phyloP scores from a whole-genome alignment of 1,284 basidiomycete genomes.

The Austropuccinia psidii region DNA sequence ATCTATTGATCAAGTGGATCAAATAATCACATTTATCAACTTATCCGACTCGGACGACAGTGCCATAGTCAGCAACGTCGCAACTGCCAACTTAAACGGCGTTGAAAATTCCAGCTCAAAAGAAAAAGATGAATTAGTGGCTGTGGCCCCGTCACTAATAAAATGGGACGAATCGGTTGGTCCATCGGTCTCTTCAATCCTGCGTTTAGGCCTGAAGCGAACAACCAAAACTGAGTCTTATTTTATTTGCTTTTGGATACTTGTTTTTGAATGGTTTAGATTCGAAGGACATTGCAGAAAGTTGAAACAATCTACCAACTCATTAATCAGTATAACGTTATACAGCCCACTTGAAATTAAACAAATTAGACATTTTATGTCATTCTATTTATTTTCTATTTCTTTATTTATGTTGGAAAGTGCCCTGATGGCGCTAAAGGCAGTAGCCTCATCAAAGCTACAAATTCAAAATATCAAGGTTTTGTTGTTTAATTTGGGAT shows the following conservation, averaged over 20 bases:
- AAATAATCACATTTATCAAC: slow-evolving; percentile 67
- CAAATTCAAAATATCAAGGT: too few relatives aligned
- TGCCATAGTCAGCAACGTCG: slow-evolving; percentile 29
- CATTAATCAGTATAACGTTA: too few relatives aligned
- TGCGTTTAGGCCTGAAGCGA: neutral
- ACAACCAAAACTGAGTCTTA: neutral
- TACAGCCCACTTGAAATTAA: too few relatives aligned
- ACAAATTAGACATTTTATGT: too few relatives aligned
- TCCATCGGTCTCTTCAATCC: neutral
- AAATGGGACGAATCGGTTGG: slow-evolving; percentile 31
- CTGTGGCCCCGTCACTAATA: slow-evolving; percentile 12
- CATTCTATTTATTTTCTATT: too few relatives aligned
- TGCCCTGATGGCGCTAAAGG: too few relatives aligned
- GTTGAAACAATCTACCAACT: slow-evolving; percentile 29
- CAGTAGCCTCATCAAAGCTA: too few relatives aligned
- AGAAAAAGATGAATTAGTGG: slow-evolving; percentile 16
- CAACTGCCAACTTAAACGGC: slow-evolving; percentile 3
- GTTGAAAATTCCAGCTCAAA: neutral
- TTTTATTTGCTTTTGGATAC: neutral
- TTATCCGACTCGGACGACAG: slow-evolving; percentile 61
- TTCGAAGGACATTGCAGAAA: slow-evolving; percentile 27
- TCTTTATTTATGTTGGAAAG: too few relatives aligned
- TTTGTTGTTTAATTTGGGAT: too few relatives aligned
- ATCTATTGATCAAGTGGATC: slow-evolving; percentile 87
- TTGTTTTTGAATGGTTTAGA: neutral